Percentiles rank a stretch among this genome's conserved stretches.
Conservation (phyloP, 495 filamentous ascomycete genomes). For the Penicillium pulvis region DNA sequence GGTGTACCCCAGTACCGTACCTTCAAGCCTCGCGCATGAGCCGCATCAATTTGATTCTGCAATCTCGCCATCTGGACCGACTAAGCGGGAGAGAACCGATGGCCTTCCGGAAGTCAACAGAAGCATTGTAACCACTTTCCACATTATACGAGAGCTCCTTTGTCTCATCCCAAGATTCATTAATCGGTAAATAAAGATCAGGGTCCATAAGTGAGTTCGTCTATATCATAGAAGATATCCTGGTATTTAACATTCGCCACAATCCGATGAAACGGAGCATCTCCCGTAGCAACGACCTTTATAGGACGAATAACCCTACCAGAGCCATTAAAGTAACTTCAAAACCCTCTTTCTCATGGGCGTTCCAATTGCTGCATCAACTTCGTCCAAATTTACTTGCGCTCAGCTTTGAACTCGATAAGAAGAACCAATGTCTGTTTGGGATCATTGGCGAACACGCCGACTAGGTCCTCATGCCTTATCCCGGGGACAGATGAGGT, state of each 20-base stretch:
- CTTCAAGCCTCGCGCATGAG: slow-evolving; percentile 60
- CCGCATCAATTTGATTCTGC: slow-evolving; percentile 56
- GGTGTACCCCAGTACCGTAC: slow-evolving; percentile 71
- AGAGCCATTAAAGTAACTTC: slow-evolving; percentile 57
- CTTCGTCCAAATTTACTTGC: slow-evolving; percentile 45
- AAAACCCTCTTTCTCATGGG: slow-evolving; percentile 57
- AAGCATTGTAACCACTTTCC: slow-evolving; percentile 46
- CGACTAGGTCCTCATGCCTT: slow-evolving; percentile 30
- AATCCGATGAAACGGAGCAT: slow-evolving; percentile 51
- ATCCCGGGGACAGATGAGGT: neutral
- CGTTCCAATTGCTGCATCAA: slow-evolving; percentile 51
- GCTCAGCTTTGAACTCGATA: slow-evolving; percentile 35
- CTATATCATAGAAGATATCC: slow-evolving; percentile 74
- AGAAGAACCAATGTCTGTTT: slow-evolving; percentile 33
- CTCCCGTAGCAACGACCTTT: slow-evolving; percentile 72
- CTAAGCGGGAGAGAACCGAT: slow-evolving; percentile 39
- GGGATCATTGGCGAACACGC: slow-evolving; percentile 57
- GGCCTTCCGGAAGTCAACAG: slow-evolving; percentile 41
- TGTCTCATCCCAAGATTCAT: neutral
- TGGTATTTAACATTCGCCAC: slow-evolving; percentile 49
- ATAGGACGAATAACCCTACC: slow-evolving; percentile 52
- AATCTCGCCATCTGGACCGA: slow-evolving; percentile 57
- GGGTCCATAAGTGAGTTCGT: slow-evolving; percentile 28
- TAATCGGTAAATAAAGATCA: neutral
- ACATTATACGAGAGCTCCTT: slow-evolving; percentile 18